Evolutionary conservation across 164 flowering plant genomes (phyloP).

Genomic region (Tetracentron sinense): DNA sequence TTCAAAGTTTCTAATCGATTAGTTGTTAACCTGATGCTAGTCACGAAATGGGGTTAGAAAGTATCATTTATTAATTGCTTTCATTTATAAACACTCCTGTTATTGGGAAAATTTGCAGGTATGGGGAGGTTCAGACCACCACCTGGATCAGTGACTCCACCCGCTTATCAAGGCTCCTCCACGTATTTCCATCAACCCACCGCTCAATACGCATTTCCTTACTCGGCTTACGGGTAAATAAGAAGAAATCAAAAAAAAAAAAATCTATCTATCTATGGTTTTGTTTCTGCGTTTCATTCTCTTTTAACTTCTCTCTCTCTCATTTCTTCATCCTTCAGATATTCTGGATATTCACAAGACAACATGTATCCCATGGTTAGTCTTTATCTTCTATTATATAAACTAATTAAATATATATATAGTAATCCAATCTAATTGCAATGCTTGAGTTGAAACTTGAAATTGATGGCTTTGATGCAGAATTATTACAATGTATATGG

Average conservation of each 20-base stretch:
- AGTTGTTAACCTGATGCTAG: no score
- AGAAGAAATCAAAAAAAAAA: not conserved
- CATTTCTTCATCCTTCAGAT: slow-evolving; percentile 31
- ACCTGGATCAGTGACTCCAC: slow-evolving; percentile 28
- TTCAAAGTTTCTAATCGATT: no score
- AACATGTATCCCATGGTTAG: slow-evolving; percentile 56
- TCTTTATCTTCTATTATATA: not conserved
- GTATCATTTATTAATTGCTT: not conserved
- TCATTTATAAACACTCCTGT: not conserved
- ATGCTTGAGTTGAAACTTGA: slow-evolving; percentile 3
- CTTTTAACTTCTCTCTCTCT: slow-evolving; percentile 2
- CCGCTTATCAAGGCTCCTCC: slow-evolving; percentile 39
- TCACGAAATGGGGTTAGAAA: not conserved
- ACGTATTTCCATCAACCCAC: slow-evolving; percentile 37
- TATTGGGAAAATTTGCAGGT: slow-evolving; percentile 19
- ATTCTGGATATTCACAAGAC: slow-evolving; percentile 56
- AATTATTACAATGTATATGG: slow-evolving; percentile 56
- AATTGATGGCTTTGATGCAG: slow-evolving; percentile 33
- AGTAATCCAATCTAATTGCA: no score
- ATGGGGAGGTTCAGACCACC: slow-evolving; percentile 46
- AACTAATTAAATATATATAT: no score
- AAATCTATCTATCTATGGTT: not conserved
- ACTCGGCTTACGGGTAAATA: slow-evolving; percentile 55
- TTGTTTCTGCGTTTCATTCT: not conserved
- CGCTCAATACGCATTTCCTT: slow-evolving; percentile 50